Evolutionary conservation across 163 green algal genomes (phyloP).

Genomic region (Trebouxia gelatinosa): DNA sequence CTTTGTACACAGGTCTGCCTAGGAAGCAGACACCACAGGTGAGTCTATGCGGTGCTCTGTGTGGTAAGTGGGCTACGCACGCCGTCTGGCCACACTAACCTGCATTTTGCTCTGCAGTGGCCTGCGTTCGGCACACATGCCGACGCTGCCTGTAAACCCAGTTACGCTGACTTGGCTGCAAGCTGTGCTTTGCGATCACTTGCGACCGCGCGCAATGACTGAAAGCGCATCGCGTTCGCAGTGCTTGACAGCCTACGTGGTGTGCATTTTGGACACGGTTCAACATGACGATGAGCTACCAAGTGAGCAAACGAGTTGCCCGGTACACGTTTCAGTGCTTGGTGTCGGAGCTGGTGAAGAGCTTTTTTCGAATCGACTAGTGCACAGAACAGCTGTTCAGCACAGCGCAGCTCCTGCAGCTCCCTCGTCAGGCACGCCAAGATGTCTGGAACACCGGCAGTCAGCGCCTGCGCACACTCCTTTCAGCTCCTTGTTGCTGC

Average conservation of each 20-base stretch:
- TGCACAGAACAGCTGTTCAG: no score
- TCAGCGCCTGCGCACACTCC: not conserved
- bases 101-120: constrained; percentile 1
- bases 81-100: not conserved
- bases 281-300: not conserved
- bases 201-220: not conserved
- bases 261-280: not conserved
- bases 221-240: not conserved
- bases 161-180: no score
- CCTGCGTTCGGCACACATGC: not conserved
- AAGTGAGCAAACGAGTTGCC: not conserved
- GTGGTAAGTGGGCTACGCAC: not conserved
- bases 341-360: not conserved
- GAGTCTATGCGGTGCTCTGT: not conserved
- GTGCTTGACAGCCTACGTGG: not conserved
- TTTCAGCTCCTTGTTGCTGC: constrained; percentile 96
- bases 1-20: constrained; percentile 45
- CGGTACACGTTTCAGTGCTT: not conserved
- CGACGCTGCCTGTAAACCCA: not conserved
- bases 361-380: not conserved
- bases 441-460: not conserved
- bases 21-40: not conserved
- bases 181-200: not conserved
- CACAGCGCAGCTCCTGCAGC: not conserved
- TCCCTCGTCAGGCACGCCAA: not conserved